Conservation (phyloP, 345 rosid genomes). For the Dipteronia sinensis region DNA sequence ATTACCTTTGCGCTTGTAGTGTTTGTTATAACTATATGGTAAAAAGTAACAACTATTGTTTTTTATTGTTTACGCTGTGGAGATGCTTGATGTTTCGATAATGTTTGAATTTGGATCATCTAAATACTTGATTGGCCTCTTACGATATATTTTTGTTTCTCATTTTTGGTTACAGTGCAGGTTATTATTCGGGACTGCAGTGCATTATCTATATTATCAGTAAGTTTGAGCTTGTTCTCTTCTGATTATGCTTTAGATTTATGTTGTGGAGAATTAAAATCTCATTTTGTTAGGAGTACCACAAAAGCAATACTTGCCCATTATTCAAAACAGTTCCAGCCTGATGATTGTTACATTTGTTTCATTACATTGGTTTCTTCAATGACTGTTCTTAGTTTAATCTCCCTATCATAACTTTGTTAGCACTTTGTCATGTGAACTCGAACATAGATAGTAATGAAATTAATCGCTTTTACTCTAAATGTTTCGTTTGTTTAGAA, state of each 20-base stretch:
- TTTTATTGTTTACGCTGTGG: background rate
- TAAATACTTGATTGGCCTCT: background rate
- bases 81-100: background rate
- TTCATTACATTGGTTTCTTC: background rate
- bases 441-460: background rate
- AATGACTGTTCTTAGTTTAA: background rate
- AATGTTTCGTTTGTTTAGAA: background rate
- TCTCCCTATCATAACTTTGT: background rate
- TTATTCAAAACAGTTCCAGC: background rate
- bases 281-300: slow-evolving; percentile 2
- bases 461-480: background rate
- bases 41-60: background rate
- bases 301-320: background rate
- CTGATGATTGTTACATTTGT: background rate
- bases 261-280: background rate
- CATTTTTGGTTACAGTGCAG: slow-evolving; percentile 13
- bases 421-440: slow-evolving; percentile 1
- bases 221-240: slow-evolving; percentile 25
- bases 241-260: background rate
- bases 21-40: background rate
- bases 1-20: background rate
- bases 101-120: background rate
- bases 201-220: slow-evolving; percentile 22
- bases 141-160: background rate
- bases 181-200: background rate